These are phyloP conservation scores for Hypoxylon lienhwacheense DNA, from an alignment of 495 filamentous ascomycete species.

Conservation along the genomic window DNA sequence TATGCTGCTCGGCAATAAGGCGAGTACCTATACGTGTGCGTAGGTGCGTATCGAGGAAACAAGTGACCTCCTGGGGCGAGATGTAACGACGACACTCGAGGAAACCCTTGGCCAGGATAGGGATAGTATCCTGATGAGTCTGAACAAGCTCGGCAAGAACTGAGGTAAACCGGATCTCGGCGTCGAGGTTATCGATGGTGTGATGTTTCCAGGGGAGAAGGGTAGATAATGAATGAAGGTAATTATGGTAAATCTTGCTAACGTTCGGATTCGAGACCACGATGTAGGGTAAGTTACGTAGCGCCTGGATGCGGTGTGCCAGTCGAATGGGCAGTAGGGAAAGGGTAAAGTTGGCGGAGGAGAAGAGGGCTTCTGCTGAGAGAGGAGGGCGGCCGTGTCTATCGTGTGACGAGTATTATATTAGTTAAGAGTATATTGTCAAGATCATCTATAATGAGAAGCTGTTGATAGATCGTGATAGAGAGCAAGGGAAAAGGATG, in stretches of 20 bases:
- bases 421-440: slow-evolving; percentile 4
- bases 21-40: slow-evolving; percentile 92
- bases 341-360: slow-evolving; percentile 92
- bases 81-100: slow-evolving; percentile 90
- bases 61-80: slow-evolving; percentile 72
- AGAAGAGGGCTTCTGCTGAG: slow-evolving; percentile 72
- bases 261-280: slow-evolving; percentile 96
- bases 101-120: slow-evolving; percentile 87
- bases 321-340: slow-evolving; percentile 90
- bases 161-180: slow-evolving; percentile 86
- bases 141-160: slow-evolving; percentile 91
- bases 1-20: slow-evolving; percentile 93
- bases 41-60: slow-evolving; percentile 91
- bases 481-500: not conserved
- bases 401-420: not conserved
- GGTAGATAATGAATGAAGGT: slow-evolving; percentile 86
- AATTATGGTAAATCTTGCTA: slow-evolving; percentile 89
- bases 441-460: no score
- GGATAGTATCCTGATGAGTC: slow-evolving; percentile 92
- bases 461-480: slow-evolving; percentile 1
- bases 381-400: slow-evolving; percentile 92
- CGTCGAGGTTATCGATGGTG: slow-evolving; percentile 78
- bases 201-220: slow-evolving; percentile 77
- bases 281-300: slow-evolving; percentile 94
- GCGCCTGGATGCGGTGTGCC: slow-evolving; percentile 86